Evolutionary conservation across 768 basidiomycete species (phyloP).

Genomic region (Phallus indusiatus): DNA sequence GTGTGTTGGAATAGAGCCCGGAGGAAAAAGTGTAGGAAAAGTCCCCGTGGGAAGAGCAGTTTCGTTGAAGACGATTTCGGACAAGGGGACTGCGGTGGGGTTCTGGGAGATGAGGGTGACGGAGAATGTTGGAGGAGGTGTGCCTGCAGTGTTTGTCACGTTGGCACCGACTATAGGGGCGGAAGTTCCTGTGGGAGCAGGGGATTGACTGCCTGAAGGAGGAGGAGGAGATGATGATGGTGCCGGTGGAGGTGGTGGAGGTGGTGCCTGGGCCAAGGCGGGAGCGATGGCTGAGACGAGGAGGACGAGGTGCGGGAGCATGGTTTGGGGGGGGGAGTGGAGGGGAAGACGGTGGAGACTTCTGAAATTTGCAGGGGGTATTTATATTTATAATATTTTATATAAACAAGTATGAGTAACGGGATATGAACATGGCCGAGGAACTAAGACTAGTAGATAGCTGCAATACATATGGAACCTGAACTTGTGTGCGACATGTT

Average conservation of each 20-base stretch:
- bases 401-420: too few relatives aligned
- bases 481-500: neutral
- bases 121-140: conserved; percentile 24
- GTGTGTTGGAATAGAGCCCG: conserved; percentile 42
- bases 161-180: conserved; percentile 21
- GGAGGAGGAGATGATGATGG: neutral
- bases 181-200: conserved; percentile 6
- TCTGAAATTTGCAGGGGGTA: conserved; percentile 13
- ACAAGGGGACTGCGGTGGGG: conserved; percentile 52
- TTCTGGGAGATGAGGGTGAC: conserved; percentile 42
- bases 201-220: neutral
- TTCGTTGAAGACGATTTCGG: conserved; percentile 36
- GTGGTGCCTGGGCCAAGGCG: neutral
- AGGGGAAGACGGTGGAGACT: conserved; percentile 7
- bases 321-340: conserved; percentile 21
- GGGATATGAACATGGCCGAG: too few relatives aligned
- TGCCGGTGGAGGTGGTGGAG: neutral
- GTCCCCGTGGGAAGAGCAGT: conserved; percentile 34
- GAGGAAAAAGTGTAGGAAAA: conserved; percentile 35
- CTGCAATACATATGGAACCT: too few relatives aligned
- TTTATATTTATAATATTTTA: neutral
- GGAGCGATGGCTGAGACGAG: conserved; percentile 7
- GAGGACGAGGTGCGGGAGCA: conserved; percentile 11
- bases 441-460: too few relatives aligned
- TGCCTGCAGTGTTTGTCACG: conserved; percentile 7